Evolutionary conservation across 345 rosid species (phyloP), one percentile per base, ranked within the genome.

Genomic region (Camelina hispida): DNA sequence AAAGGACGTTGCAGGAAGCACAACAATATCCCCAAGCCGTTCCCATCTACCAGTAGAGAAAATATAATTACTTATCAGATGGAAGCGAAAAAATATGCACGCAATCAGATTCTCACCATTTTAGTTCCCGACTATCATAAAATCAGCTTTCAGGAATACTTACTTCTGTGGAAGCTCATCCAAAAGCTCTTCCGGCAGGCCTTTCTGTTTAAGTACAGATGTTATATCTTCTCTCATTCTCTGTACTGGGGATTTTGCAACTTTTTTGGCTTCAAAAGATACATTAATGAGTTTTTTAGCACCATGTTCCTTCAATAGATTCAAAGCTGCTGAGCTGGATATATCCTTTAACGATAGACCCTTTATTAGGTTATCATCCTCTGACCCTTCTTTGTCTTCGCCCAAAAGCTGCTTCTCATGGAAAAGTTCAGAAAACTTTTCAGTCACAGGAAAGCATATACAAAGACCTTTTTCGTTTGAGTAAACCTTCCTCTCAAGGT

Each of bases 361-460:
- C 65, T 80, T 70, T 54, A 42, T 60, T 3, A 74, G 62, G 46
- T 52, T 32, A 60, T 40, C 50, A 35, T 68, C 78, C 18, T 70
- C 73, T 72, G 73, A 64, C 73, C 80, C 84, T 60, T 75, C 80
- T 55, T 60, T 63, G 23, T 62, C 71, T 44, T 75, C 75, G 63
- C 61, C 80, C 35, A n/a, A 14, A 34, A 74, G 78, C 75, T 72
- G 78, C 54, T 54, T 81, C 64, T 82, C 85, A 32, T 65, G 69
- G 68, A 88, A 85, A 42, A 83, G 42, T 55, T 73, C 78, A 82
- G 63, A 76, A 66, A 94, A 90, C 17, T 72, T 84, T 69, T 85
- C 83, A 16, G 84, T 91, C 83, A 94, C 86, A 4, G 97, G 98
- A 81, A 94, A 91, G 81, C 87, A 90, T 46, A 91, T 84, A 67